Conservation (phyloP, 1,284 basidiomycete species). For the Cryptococcus sp. region DNA sequence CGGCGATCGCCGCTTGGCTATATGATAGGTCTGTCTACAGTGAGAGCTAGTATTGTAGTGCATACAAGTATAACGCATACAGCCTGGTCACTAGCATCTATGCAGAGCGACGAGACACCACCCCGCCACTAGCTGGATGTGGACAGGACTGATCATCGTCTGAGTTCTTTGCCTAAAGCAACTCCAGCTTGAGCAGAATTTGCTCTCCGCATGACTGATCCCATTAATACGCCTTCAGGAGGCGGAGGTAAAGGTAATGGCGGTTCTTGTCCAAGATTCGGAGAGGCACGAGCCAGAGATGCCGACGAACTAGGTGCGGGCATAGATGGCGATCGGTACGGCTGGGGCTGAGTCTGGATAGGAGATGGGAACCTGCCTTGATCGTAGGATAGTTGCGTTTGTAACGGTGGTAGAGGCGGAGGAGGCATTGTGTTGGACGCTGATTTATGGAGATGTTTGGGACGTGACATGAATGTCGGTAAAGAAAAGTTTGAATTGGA, state of each 20-base stretch:
- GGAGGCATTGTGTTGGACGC: neutral
- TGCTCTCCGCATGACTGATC: slow-evolving; percentile 14
- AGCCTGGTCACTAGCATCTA: too few relatives aligned
- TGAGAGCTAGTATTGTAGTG: too few relatives aligned
- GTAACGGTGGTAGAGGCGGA: neutral
- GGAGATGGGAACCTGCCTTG: slow-evolving; percentile 4
- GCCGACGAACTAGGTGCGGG: neutral
- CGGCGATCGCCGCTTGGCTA: too few relatives aligned
- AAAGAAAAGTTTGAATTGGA: neutral
- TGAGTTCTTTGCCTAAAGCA: too few relatives aligned
- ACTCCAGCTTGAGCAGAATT: slow-evolving; percentile 16
- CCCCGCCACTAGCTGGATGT: too few relatives aligned
- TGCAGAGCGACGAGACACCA: too few relatives aligned
- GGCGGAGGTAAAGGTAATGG: slow-evolving; percentile 7
- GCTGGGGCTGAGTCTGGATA: slow-evolving; percentile 1
- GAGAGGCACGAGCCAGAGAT: neutral
- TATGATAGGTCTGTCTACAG: too few relatives aligned
- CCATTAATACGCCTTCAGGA: slow-evolving; percentile 12
- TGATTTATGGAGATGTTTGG: neutral
- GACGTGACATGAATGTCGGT: neutral
- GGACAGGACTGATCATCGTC: too few relatives aligned
- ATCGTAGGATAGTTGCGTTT: slow-evolving; percentile 3
- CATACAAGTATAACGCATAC: too few relatives aligned
- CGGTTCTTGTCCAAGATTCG: neutral
- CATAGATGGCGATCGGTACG: slow-evolving; percentile 13